These are phyloP conservation scores for Kluyveromyces sp. DNA, from an alignment of 1,139 yeast genomes.

Conservation along the genomic window DNA sequence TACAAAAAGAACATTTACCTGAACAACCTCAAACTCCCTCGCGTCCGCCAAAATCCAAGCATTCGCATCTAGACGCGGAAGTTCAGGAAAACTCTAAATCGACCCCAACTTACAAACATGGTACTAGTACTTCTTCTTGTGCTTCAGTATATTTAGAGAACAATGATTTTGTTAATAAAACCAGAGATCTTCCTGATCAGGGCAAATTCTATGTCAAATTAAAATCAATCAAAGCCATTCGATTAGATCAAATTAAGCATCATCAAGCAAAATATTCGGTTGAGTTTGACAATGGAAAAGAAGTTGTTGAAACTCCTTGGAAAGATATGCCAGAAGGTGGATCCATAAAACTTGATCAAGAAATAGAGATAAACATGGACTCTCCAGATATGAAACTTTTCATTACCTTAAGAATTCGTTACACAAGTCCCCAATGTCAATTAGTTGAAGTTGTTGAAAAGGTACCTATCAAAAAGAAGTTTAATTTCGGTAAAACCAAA, in stretches of 20 bases:
- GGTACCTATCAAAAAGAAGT: slow-evolving; percentile 31
- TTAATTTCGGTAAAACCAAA: slow-evolving; percentile 32
- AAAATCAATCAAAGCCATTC: background rate
- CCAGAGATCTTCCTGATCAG: slow-evolving; percentile 36
- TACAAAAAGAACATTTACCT: slow-evolving; percentile 6
- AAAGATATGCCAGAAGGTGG: slow-evolving; percentile 37
- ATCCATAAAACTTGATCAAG: slow-evolving; percentile 55
- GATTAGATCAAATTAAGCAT: slow-evolving; percentile 44
- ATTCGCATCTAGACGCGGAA: no score
- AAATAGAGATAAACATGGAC: slow-evolving; percentile 68
- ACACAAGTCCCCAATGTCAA: slow-evolving; percentile 42
- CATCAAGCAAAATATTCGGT: slow-evolving; percentile 61
- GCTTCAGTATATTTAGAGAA: slow-evolving; percentile 1
- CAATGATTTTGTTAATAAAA: background rate
- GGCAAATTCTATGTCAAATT: slow-evolving; percentile 72
- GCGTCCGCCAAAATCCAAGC: background rate
- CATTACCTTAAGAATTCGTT: slow-evolving; percentile 64
- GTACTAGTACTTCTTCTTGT: background rate
- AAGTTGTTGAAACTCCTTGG: slow-evolving; percentile 71
- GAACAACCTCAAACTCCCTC: background rate
- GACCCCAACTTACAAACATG: no score
- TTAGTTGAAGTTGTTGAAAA: slow-evolving; percentile 53
- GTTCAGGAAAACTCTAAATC: no score
- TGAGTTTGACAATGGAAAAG: slow-evolving; percentile 83
- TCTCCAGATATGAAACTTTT: slow-evolving; percentile 41